Evolutionary conservation across 1,139 yeast genomes (phyloP).

Genomic region (Scheffersomyces parashehatae): DNA sequence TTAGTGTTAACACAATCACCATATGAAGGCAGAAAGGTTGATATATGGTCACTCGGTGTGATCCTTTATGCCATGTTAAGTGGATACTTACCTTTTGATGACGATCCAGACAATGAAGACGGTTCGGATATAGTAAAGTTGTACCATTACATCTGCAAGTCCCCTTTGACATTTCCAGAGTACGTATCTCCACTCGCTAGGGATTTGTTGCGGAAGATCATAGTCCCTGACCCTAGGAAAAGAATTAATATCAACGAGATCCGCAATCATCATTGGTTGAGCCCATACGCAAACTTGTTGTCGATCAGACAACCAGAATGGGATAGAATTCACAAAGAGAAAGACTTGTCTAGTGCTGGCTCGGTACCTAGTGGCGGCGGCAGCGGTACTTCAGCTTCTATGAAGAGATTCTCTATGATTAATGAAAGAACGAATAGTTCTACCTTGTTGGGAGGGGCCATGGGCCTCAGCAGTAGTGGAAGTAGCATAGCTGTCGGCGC

Average conservation of each 20-base stretch:
- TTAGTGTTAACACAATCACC: conserved; percentile 84
- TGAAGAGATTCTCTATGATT: conserved; percentile 49
- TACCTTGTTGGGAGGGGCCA: conserved; percentile 21
- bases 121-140: conserved; percentile 91
- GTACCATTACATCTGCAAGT: conserved; percentile 86
- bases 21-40: conserved; percentile 92
- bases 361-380: conserved; percentile 1
- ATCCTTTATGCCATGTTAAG: conserved; percentile 95
- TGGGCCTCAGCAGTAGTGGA: conserved; percentile 12
- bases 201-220: conserved; percentile 80
- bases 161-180: conserved; percentile 94
- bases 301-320: conserved; percentile 87
- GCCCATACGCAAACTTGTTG: conserved; percentile 76
- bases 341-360: conserved; percentile 9
- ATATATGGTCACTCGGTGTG: conserved; percentile 96
- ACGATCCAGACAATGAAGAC: conserved; percentile 94
- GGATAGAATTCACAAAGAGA: conserved; percentile 60
- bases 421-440: conserved; percentile 44
- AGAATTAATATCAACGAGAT: conserved; percentile 72
- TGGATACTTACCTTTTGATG: conserved; percentile 97
- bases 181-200: conserved; percentile 90
- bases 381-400: conserved; percentile 6
- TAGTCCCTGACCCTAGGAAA: conserved; percentile 82
- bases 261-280: conserved; percentile 83
- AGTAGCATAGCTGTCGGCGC: conserved; percentile 2